A percentile compares a stretch with the other conserved stretches of the same genome.
These are phyloP conservation scores for Geranomyces michiganensis DNA, from an alignment of 192 early-diverging fungal genomes.

Conservation along the genomic window DNA sequence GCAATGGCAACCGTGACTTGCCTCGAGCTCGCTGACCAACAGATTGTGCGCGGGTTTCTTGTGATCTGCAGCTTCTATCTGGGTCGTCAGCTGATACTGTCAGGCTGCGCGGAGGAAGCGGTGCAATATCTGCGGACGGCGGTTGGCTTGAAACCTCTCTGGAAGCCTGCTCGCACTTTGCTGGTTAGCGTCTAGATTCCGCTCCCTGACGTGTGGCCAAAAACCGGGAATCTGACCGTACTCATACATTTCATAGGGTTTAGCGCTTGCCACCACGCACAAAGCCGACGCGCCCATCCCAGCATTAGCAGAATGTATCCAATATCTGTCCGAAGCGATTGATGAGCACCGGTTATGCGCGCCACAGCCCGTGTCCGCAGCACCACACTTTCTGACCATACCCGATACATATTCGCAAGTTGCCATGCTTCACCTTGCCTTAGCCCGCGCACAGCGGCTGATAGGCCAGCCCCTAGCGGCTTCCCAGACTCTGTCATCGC, in stretches of 20 bases:
- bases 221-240: not conserved
- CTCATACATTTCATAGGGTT: not conserved
- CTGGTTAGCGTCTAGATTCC: conserved; percentile 6
- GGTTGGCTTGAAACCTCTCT: conserved; percentile 27
- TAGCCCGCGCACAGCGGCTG: conserved; percentile 15
- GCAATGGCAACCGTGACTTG: no score
- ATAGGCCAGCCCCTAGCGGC: conserved; percentile 1
- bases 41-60: not conserved
- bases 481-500: conserved; percentile 11
- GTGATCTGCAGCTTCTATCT: not conserved
- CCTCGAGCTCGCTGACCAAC: no score
- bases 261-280: not conserved
- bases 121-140: conserved; percentile 22
- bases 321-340: not conserved
- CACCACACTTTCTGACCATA: not conserved
- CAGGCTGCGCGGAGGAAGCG: not conserved
- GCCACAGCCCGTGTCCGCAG: conserved; percentile 10
- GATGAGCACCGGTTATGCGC: not conserved
- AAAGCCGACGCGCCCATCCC: not conserved
- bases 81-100: not conserved
- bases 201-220: not conserved
- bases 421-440: not conserved
- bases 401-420: not conserved
- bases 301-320: not conserved
- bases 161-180: conserved; percentile 15